Evolutionary conservation across 2,329 filamentous ascomycete species (phyloP), one percentile per base, ranked within the genome.

Genomic region (Pseudogymnoascus sp.): DNA sequence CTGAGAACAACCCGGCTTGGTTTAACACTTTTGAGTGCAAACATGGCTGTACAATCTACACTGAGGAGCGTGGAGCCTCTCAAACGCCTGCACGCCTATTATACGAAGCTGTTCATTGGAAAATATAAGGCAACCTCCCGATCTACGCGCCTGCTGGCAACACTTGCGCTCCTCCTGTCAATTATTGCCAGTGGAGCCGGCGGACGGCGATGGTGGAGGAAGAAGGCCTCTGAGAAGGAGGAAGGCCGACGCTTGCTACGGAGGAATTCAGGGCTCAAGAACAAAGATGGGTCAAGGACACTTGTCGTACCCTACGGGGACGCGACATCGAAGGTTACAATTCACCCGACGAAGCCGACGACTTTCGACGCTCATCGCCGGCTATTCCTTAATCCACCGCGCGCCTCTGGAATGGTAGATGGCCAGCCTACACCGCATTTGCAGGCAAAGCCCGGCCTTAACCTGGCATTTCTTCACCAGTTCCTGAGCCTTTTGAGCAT

Each of bases 291-390:
- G 60, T 93, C 91, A 59, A 84, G 95, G 63, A 96, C 92, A 12
- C 95, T 99, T 64, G 97, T 95, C 72, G 95, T 99, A 28, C 93
- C 93, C 1, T 95, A 96, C 76, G 91, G 91, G 75, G 85, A 92
- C 68, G 82, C 87, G 62, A 96, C 92, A 1, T 89, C 92, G 68
- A 96, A 96, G 75, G 93, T 99, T 59, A 88, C 89, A 63, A 97
- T 99, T 67, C 82, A 91, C 72, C 88, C 89, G 5, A 99, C 93
- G 28, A 97, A 97, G 73, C 85, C 87, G 18, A 89, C 93, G 37
- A 99, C 95, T 0, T 99, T 97, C 73, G 93, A 99, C 80, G 96
- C 95, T 5, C 95, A 99, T 77, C 85, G 95, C 31, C 84, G 96
- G 25, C 82, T 99, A 31, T 99, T 99, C 74, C 80, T 99, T 59